A percentile compares a stretch with the other conserved stretches of the same genome.
Evolutionary conservation across 306 rosid species (phyloP).

Genomic region (Rosa chinensis): DNA sequence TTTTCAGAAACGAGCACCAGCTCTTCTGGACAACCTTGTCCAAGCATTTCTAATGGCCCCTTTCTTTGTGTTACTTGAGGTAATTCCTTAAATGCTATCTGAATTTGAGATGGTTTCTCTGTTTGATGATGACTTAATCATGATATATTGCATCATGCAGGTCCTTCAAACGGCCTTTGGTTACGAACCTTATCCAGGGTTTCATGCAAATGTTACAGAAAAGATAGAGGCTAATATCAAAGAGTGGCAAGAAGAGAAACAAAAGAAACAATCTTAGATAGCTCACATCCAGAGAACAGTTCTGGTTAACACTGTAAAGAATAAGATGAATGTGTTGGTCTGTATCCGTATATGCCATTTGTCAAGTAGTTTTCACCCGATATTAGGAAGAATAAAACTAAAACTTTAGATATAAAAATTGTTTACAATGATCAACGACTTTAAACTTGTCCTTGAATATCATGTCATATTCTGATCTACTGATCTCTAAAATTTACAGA

Average conservation of each 20-base stretch:
- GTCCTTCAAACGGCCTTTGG: slow-evolving; percentile 49
- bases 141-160: slow-evolving; percentile 33
- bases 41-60: slow-evolving; percentile 94
- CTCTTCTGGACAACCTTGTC: slow-evolving; percentile 75
- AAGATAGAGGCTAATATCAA: slow-evolving; percentile 51
- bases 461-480: neutral
- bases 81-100: slow-evolving; percentile 22
- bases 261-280: slow-evolving; percentile 45
- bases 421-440: neutral
- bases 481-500: neutral
- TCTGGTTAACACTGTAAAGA: slow-evolving; percentile 1
- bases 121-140: neutral
- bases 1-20: slow-evolving; percentile 84
- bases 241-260: slow-evolving; percentile 66
- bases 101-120: neutral
- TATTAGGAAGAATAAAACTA: neutral
- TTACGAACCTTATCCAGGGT: slow-evolving; percentile 88
- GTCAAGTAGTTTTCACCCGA: neutral
- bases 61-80: slow-evolving; percentile 80
- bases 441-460: neutral
- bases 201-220: slow-evolving; percentile 55
- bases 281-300: neutral
- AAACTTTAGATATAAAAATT: neutral
- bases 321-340: slow-evolving; percentile 5
- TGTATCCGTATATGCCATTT: neutral